Conservation (phyloP, 2,329 filamentous ascomycete genomes). For the Sporothrix euskadiensis region DNA sequence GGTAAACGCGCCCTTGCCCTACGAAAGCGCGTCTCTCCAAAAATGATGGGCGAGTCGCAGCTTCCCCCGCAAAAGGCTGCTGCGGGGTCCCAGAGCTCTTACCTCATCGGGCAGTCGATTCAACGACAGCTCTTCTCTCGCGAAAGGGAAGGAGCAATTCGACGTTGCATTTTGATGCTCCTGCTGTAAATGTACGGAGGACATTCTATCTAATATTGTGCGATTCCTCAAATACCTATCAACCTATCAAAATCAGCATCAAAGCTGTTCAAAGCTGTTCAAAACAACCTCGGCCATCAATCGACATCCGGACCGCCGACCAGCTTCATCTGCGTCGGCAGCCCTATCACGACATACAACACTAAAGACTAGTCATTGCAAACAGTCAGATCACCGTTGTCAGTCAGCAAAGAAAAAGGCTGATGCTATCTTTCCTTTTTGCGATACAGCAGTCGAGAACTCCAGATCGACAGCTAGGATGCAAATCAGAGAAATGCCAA, state of each 20-base stretch:
- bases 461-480: background rate
- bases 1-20: slow-evolving; percentile 3
- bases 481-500: background rate
- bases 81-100: slow-evolving; percentile 14
- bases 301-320: background rate
- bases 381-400: background rate
- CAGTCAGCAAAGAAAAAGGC: background rate
- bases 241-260: background rate
- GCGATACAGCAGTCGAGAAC: background rate
- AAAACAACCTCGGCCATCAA: background rate
- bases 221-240: background rate
- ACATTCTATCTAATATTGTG: too few species aligned
- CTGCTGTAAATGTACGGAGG: background rate
- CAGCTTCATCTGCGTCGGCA: background rate
- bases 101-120: background rate
- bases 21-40: background rate
- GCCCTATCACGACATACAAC: background rate
- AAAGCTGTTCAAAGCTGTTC: background rate
- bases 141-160: background rate
- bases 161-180: background rate
- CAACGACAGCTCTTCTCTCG: background rate
- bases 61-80: background rate
- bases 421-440: background rate
- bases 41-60: background rate
- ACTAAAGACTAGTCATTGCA: background rate